Base-by-base conservation (phyloP, 2,329 filamentous ascomycete genomes). In the Ophiostoma sp. region DNA sequence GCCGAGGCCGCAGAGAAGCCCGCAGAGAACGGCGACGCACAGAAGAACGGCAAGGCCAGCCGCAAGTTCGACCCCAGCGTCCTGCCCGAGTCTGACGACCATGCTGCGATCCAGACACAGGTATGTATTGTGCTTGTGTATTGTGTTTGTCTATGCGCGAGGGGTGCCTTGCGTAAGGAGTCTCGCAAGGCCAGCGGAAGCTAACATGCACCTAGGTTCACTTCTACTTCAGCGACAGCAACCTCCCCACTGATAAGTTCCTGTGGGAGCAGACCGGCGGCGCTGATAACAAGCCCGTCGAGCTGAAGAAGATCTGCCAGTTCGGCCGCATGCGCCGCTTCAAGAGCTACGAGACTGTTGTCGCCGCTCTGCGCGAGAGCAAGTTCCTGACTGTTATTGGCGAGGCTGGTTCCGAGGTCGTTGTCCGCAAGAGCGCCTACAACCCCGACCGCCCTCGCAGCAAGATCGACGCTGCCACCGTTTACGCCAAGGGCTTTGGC, bases 291-390 rank as follows among this genome's bases (percentile, higher is more conserved):
- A 89, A 90, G 78, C 85, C 93, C 60, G 88, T 99, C 49, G 82
- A 88, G 36, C 83, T 99, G 73, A 88, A 88, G 75, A 85, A 88
- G 71, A 87, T 99, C 73, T 87, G 89, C 83, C 88, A 82, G 66
- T 99, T 99, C 85, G 94, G 93, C 81, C 93, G 96, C 78, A 99
- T 99, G 96, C 89, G 88, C 73, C 90, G 89, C 75, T 99, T 98
- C 85, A 88, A 95, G 80, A 92, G 92, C 58, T 93, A 93, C 81
- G 87, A 86, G 68, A 89, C 90, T 68, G 86, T 99, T 60, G 88
- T 97, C 70, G 87, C 87, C 67, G 94, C 95, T 47, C 85, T 98
- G 66, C 90, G 89, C 78, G 86, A 90, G 36, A 95, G 91, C 80
- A 83, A 84, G 42, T 80, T 88, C 70, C 83, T 99, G 65, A 86